Evolutionary conservation across 2,329 filamentous ascomycete species (phyloP).

Genomic region (Microdochium paspali): DNA sequence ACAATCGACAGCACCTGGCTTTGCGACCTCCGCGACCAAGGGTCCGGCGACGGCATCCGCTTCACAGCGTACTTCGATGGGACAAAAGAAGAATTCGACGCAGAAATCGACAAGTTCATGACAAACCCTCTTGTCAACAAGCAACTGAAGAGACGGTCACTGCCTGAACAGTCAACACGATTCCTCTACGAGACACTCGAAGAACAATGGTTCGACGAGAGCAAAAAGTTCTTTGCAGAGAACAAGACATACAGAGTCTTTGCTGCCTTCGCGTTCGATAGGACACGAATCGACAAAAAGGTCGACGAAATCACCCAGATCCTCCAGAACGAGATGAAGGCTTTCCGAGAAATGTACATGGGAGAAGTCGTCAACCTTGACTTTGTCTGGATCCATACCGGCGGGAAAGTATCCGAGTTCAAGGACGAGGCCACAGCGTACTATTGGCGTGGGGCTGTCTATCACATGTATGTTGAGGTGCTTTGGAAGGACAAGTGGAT

Average conservation of each 20-base stretch:
- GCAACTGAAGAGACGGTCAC: slow-evolving; percentile 11
- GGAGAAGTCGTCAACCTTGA: slow-evolving; percentile 9
- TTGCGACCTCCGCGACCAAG: slow-evolving; percentile 4
- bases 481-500: slow-evolving; percentile 21
- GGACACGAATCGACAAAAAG: slow-evolving; percentile 1
- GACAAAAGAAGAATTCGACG: slow-evolving; percentile 5
- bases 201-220: slow-evolving; percentile 18
- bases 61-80: slow-evolving; percentile 11
- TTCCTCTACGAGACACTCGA: slow-evolving; percentile 19
- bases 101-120: slow-evolving; percentile 6
- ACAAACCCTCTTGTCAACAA: slow-evolving; percentile 3
- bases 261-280: slow-evolving; percentile 13
- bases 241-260: slow-evolving; percentile 15
- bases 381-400: slow-evolving; percentile 11
- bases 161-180: slow-evolving; percentile 12
- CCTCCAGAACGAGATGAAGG: slow-evolving; percentile 4
- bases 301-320: slow-evolving; percentile 4
- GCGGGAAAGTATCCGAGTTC: slow-evolving; percentile 7
- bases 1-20: slow-evolving; percentile 18
- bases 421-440: slow-evolving; percentile 13
- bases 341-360: slow-evolving; percentile 8
- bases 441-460: slow-evolving; percentile 16
- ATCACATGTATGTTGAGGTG: slow-evolving; percentile 19
- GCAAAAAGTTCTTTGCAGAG: slow-evolving; percentile 9
- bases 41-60: slow-evolving; percentile 1